phyloP scores from a whole-genome alignment of 305 asterid genomes.

The Solanum hybrid region DNA sequence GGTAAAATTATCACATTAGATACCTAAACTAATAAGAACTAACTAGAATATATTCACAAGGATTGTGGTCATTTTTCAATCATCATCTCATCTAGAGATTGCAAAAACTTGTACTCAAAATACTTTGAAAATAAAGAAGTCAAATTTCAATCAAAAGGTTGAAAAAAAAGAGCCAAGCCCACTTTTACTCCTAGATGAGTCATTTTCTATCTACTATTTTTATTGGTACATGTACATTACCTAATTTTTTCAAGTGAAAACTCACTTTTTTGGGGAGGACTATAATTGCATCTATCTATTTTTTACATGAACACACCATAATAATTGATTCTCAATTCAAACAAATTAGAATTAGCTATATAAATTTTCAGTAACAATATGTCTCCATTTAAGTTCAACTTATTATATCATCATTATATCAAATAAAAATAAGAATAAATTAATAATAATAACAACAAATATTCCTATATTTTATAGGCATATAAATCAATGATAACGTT shows the following conservation, averaged over 20 bases:
- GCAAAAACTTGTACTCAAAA: slow-evolving; percentile 9
- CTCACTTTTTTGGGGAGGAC: background rate
- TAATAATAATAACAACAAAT: background rate
- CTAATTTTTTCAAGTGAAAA: background rate
- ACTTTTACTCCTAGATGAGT: background rate
- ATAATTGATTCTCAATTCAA: background rate
- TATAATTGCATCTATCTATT: background rate
- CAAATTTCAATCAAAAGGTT: slow-evolving; percentile 1
- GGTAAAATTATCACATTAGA: background rate
- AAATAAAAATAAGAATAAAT: background rate
- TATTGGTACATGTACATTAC: background rate
- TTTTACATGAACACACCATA: background rate
- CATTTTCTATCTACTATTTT: background rate
- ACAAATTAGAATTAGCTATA: background rate
- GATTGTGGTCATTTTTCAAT: background rate
- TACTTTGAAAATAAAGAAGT: background rate
- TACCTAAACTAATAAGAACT: background rate
- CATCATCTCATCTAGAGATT: background rate
- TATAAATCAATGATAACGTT: background rate
- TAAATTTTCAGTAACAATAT: background rate
- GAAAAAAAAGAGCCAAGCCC: background rate
- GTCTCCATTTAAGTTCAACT: background rate
- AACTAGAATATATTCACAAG: background rate
- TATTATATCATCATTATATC: background rate
- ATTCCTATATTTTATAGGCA: background rate